Conservation (phyloP, 2,329 filamentous ascomycete species). For the Cladobotryum mycophilum region DNA sequence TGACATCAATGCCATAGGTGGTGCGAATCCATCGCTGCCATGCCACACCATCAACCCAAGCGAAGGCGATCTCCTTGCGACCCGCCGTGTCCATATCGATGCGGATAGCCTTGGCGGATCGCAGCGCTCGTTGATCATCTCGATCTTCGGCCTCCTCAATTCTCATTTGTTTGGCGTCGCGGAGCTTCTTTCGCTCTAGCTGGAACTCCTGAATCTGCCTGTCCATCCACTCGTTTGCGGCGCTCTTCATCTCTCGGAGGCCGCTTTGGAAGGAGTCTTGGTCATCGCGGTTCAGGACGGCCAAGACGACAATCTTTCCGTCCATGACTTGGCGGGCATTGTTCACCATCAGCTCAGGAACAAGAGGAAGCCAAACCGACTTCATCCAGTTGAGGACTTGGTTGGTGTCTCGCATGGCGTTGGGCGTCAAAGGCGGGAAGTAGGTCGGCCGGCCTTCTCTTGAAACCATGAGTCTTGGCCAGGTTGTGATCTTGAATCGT, state of each 20-base stretch:
- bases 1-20: slow-evolving; percentile 89
- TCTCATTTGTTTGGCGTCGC: slow-evolving; percentile 88
- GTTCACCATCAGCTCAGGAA: slow-evolving; percentile 83
- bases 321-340: slow-evolving; percentile 96
- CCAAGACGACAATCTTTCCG: slow-evolving; percentile 88
- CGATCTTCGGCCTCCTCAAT: slow-evolving; percentile 96
- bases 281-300: slow-evolving; percentile 74
- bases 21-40: slow-evolving; percentile 96
- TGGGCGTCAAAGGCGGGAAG: slow-evolving; percentile 78
- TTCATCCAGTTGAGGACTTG: slow-evolving; percentile 87
- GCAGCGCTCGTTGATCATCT: slow-evolving; percentile 78
- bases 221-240: slow-evolving; percentile 96
- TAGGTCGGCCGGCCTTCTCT: slow-evolving; percentile 86
- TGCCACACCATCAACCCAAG: slow-evolving; percentile 94
- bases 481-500: slow-evolving; percentile 91
- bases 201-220: slow-evolving; percentile 89
- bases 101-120: slow-evolving; percentile 81
- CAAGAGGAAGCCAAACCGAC: slow-evolving; percentile 90
- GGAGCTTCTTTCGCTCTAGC: slow-evolving; percentile 84
- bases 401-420: slow-evolving; percentile 84
- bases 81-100: slow-evolving; percentile 86
- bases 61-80: slow-evolving; percentile 85
- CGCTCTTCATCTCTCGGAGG: slow-evolving; percentile 88
- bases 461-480: slow-evolving; percentile 87
- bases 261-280: slow-evolving; percentile 71